Evolutionary conservation across 2,329 filamentous ascomycete species (phyloP).

Genomic region (Colletotrichum cordylinicola): DNA sequence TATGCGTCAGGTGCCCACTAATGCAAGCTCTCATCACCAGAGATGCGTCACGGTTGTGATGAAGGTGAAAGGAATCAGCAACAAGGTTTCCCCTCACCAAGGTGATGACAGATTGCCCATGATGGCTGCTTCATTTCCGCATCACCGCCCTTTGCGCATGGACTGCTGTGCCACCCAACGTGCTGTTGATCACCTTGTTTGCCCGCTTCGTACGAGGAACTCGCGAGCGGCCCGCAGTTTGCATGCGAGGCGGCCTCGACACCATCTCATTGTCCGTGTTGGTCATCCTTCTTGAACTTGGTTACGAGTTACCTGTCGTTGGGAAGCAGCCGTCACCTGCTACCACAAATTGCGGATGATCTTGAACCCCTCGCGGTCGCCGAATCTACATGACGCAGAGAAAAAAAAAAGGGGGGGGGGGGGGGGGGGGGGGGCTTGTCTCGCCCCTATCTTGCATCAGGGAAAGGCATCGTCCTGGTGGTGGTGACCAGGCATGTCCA

Average conservation of each 20-base stretch:
- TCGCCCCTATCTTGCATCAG: not conserved
- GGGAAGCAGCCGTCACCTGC: not conserved
- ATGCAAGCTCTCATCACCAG: slow-evolving; percentile 16
- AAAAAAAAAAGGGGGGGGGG: not conserved
- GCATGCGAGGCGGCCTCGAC: not conserved
- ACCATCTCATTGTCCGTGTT: not conserved
- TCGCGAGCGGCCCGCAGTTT: slow-evolving; percentile 5
- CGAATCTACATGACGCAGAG: not conserved
- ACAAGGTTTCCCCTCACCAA: not conserved
- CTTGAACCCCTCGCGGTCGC: not conserved
- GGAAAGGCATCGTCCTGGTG: not conserved
- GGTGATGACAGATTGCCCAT: not conserved
- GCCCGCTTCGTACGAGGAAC: not conserved
- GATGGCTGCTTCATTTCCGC: not conserved
- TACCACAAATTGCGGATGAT: not conserved
- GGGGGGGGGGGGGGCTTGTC: not conserved
- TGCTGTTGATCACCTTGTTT: not conserved
- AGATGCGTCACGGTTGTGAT: not conserved
- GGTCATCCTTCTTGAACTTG: not conserved
- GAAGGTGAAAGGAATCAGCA: not conserved
- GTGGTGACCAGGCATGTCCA: not conserved
- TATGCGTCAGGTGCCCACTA: slow-evolving; percentile 5
- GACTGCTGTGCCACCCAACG: not conserved
- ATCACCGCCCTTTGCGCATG: not conserved
- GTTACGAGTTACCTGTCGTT: not conserved